phyloP scores from a whole-genome alignment of 1,284 basidiomycete species.

The Papiliotrema nemorosa region DNA sequence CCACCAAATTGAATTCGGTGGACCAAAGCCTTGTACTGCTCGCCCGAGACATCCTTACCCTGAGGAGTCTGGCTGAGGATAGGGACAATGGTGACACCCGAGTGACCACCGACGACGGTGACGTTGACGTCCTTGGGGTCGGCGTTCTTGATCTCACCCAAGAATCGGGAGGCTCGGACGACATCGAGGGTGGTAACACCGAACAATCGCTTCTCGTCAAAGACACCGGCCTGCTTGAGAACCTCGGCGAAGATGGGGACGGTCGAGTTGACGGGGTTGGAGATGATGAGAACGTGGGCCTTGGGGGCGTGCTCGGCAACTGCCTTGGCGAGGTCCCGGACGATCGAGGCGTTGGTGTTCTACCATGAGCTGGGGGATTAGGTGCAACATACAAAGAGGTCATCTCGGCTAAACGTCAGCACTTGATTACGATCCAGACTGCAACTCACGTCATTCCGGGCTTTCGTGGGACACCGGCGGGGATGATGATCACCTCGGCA shows the following conservation, averaged over 20 bases:
- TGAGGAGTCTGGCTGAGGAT: constrained; percentile 86
- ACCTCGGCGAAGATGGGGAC: constrained; percentile 96
- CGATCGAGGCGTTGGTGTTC: constrained; percentile 89
- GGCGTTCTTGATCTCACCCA: constrained; percentile 71
- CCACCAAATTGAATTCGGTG: constrained; percentile 95
- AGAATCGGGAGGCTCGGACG: constrained; percentile 92
- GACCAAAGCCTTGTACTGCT: constrained; percentile 62
- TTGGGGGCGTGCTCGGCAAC: constrained; percentile 83
- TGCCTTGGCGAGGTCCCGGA: constrained; percentile 84
- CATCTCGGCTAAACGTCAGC: constrained; percentile 39
- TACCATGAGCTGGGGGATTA: constrained; percentile 10
- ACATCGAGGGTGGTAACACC: constrained; percentile 98
- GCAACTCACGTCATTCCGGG: constrained; percentile 79
- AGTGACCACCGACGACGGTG: constrained; percentile 91
- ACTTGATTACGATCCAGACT: constrained; percentile 46
- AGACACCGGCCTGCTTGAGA: constrained; percentile 86
- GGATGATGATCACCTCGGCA: constrained; percentile 89
- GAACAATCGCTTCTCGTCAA: constrained; percentile 89
- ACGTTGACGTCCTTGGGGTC: constrained; percentile 63
- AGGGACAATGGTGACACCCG: constrained; percentile 93
- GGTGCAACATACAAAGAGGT: constrained; percentile 41
- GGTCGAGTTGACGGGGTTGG: constrained; percentile 95
- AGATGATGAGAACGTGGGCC: constrained; percentile 91
- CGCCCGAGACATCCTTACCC: constrained; percentile 54
- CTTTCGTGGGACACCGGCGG: constrained; percentile 95